Conservation (phyloP, 1,139 yeast species). For the Hemisphaericaspora xylofermentans region DNA sequence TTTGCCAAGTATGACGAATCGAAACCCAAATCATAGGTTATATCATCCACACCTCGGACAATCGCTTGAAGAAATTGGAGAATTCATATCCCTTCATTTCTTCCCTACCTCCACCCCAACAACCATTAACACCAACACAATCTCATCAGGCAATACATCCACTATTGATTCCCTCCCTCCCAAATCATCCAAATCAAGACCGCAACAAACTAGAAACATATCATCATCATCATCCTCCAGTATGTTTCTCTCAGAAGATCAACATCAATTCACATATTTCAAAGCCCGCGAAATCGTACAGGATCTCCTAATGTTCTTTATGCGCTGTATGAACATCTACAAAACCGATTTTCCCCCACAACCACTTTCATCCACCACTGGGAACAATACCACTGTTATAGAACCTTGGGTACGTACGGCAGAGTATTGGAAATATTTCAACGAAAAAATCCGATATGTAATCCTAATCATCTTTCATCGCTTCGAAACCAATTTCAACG, state of each 20-base stretch:
- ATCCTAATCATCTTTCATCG: constrained; percentile 32
- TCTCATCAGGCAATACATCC: background rate
- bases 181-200: too few species aligned
- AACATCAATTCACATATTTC: constrained; percentile 29
- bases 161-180: too few species aligned
- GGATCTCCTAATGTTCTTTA: constrained; percentile 29
- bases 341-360: constrained; percentile 23
- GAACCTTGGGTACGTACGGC: constrained; percentile 23
- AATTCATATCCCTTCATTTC: constrained; percentile 27
- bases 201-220: too few species aligned
- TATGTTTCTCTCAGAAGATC: constrained; percentile 11
- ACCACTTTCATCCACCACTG: too few species aligned
- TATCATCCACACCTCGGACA: constrained; percentile 23
- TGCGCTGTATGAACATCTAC: constrained; percentile 23
- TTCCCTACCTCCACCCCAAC: constrained; percentile 2
- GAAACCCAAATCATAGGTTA: background rate
- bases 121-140: background rate
- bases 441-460: constrained; percentile 29
- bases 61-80: constrained; percentile 31
- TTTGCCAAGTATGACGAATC: constrained; percentile 7
- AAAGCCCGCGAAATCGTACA: constrained; percentile 31
- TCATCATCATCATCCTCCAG: constrained; percentile 1
- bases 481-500: constrained; percentile 24
- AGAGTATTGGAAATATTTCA: constrained; percentile 35
- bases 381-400: constrained; percentile 3